Percentiles rank a stretch among this genome's conserved stretches.
phyloP scores from a whole-genome alignment of 306 rosid species.

The Spatholobus suberectus region DNA sequence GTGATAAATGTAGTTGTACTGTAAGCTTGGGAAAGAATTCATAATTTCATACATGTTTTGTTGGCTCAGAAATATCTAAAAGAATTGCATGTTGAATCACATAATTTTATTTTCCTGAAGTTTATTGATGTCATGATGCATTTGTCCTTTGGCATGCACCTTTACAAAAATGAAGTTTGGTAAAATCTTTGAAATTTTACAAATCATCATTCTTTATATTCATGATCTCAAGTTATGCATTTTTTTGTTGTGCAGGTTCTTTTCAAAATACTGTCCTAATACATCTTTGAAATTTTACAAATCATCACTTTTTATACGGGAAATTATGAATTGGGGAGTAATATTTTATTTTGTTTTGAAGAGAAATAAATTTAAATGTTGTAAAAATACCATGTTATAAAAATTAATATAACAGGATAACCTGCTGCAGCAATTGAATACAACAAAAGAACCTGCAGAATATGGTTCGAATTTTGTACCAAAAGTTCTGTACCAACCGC shows the following conservation, averaged over 20 bases:
- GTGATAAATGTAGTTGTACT: constrained; percentile 14
- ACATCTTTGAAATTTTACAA: too few relatives aligned
- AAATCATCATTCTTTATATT: background rate
- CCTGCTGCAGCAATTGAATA: too few relatives aligned
- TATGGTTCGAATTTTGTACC: too few relatives aligned
- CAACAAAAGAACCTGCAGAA: too few relatives aligned
- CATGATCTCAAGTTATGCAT: background rate
- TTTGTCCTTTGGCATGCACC: background rate
- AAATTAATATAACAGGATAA: too few relatives aligned
- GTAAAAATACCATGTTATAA: too few relatives aligned
- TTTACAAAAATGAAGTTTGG: background rate
- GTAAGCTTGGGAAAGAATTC: background rate
- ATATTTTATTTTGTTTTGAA: too few relatives aligned
- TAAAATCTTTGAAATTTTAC: background rate
- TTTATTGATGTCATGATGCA: background rate
- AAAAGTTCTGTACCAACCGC: too few relatives aligned
- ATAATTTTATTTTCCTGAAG: background rate
- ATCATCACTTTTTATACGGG: too few relatives aligned
- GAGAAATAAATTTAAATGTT: too few relatives aligned
- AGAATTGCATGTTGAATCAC: background rate
- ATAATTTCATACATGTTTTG: background rate
- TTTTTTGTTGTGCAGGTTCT: constrained; percentile 6
- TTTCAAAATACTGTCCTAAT: too few relatives aligned
- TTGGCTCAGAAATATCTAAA: background rate
- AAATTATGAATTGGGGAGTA: too few relatives aligned